Base-by-base conservation (phyloP, 495 filamentous ascomycete species). In the Xylaria telfairii region DNA sequence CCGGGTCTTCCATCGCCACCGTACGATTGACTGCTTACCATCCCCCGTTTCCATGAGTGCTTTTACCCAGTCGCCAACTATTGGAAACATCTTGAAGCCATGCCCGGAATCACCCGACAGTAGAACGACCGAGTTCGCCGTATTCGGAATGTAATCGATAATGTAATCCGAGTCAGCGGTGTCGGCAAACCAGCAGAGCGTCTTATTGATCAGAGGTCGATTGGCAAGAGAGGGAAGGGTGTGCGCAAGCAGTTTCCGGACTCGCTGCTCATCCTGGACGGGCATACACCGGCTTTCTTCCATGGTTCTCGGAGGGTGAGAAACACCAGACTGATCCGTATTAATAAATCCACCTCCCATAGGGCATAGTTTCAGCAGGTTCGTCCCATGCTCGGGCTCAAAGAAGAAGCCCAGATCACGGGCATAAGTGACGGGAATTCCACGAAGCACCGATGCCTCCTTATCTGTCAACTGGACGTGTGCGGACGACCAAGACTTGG, bases 321-420 rank as follows among this genome's bases (percentile, higher is more conserved):
- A 77, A 1, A 76, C 42, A 1, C 71, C 72, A 2, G 69, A 59
- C n/a, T 64, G 24, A 32, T 56, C 68, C 17, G 64, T 21, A 62
- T 89, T 89, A 53, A 85, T 83, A 69, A 85, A 88, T 2, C 87
- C 88, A 0, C 83, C 84, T 21, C 85, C 84, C 72, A 84, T 81
- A 0, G 87, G 84, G 56, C 86, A 87, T 13, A 90, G 72, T 80
- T 89, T 90, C 41, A 88, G 67, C 28, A 88, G 69, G 34, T 84
- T 82, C 0, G 86, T 87, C 73, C 82, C 81, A 1, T 80, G 83
- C 72, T 88, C 87, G 0, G 87, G 87, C 71, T 89, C 87, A 65
- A 89, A 90, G 74, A 88, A 87, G 78, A 89, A 89, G 0, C 87
- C 87, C 19, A 89, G 74, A 75, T 89, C 87, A 13, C 87, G 82